A percentile compares a stretch with the other conserved stretches of the same genome.
phyloP scores from a whole-genome alignment of 202 grass and related monocot species.

The Musa balbisiana region DNA sequence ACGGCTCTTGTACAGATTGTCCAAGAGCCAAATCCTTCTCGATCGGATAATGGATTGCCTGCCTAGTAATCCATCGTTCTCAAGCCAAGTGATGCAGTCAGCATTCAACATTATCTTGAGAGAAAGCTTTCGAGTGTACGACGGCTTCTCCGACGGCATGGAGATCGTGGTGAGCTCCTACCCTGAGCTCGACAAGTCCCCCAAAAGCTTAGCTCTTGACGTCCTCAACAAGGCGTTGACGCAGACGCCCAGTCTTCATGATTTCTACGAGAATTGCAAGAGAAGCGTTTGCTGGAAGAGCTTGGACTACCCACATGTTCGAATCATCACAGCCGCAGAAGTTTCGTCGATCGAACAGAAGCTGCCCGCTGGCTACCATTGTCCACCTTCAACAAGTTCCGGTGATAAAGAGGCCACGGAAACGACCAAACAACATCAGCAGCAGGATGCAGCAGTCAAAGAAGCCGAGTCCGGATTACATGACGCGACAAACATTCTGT shows the following conservation, averaged over 20 bases:
- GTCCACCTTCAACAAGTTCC: not conserved
- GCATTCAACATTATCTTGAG: conserved; percentile 70
- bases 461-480: not conserved
- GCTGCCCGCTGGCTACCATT: not conserved
- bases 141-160: conserved; percentile 45
- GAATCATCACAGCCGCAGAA: conserved; percentile 44
- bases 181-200: conserved; percentile 29
- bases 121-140: conserved; percentile 87
- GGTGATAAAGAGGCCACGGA: conserved; percentile 6
- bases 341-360: conserved; percentile 34
- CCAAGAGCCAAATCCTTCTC: conserved; percentile 70
- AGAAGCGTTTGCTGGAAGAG: conserved; percentile 37
- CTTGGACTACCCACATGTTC: conserved; percentile 72
- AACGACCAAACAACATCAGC: no score
- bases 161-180: conserved; percentile 31
- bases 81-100: conserved; percentile 32
- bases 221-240: conserved; percentile 58
- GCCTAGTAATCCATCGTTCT: conserved; percentile 33
- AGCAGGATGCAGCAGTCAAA: not conserved
- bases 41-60: conserved; percentile 70
- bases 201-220: conserved; percentile 35
- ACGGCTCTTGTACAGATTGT: conserved; percentile 37
- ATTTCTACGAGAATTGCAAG: conserved; percentile 93
- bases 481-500: not conserved
- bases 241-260: conserved; percentile 57